Conservation (phyloP, 306 rosid species). For the Vigna mungo region DNA sequence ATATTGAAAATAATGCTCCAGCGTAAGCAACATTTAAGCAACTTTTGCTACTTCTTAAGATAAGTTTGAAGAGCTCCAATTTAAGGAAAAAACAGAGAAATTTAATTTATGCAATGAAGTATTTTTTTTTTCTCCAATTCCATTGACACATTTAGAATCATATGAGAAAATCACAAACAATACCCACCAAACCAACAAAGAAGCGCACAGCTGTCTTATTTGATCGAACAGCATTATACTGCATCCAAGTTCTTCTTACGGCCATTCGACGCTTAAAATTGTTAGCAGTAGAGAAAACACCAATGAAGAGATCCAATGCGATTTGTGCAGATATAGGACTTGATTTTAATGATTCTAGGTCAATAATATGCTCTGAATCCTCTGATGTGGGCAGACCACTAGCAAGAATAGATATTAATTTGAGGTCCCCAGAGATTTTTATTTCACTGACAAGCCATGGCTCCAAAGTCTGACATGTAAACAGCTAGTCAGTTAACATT, state of each 20-base stretch:
- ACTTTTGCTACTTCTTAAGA: neutral
- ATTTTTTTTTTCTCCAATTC: neutral
- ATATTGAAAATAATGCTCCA: slow-evolving; percentile 31
- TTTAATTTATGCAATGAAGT: slow-evolving; percentile 4
- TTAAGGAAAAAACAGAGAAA: slow-evolving; percentile 22
- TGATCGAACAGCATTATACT: slow-evolving; percentile 79
- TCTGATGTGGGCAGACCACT: slow-evolving; percentile 98
- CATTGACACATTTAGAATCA: slow-evolving; percentile 30
- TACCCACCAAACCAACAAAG: slow-evolving; percentile 97
- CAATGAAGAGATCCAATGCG: slow-evolving; percentile 79
- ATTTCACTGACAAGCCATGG: slow-evolving; percentile 96
- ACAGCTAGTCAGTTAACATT: slow-evolving; percentile 47
- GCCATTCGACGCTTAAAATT: slow-evolving; percentile 97
- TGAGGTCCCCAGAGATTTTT: slow-evolving; percentile 82
- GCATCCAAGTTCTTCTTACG: slow-evolving; percentile 99
- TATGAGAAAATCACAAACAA: slow-evolving; percentile 35
- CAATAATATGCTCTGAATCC: slow-evolving; percentile 86
- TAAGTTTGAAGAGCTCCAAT: slow-evolving; percentile 25
- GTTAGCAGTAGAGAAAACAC: slow-evolving; percentile 98
- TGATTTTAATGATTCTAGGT: slow-evolving; percentile 77
- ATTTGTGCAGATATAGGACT: slow-evolving; percentile 57
- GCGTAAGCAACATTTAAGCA: slow-evolving; percentile 14
- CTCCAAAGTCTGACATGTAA: slow-evolving; percentile 82
- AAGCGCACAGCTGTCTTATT: slow-evolving; percentile 80
- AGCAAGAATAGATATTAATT: slow-evolving; percentile 82